Evolutionary conservation across 1,139 yeast species (phyloP).

Genomic region (Hyphopichia fennica): DNA sequence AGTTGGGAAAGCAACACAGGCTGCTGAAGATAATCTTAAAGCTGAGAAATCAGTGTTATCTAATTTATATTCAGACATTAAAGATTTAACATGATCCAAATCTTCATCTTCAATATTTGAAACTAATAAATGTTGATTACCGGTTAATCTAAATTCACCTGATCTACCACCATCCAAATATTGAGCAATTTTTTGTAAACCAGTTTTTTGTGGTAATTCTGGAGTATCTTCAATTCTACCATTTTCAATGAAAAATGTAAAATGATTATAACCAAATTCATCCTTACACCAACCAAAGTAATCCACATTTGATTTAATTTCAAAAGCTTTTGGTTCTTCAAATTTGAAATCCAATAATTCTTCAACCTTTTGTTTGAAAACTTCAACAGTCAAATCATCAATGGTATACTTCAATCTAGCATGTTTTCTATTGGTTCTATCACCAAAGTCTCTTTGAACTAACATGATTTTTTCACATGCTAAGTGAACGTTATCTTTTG

Average conservation of each 20-base stretch:
- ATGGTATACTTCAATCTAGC: conserved; percentile 97
- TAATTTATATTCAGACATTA: conserved; percentile 72
- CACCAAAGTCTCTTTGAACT: conserved; percentile 94
- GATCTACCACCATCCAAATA: conserved; percentile 51
- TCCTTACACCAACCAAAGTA: conserved; percentile 94
- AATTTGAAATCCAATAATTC: conserved; percentile 77
- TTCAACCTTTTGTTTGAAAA: conserved; percentile 77
- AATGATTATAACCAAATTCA: conserved; percentile 83
- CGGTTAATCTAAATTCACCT: conserved; percentile 92
- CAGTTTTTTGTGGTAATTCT: conserved; percentile 86
- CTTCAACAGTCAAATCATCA: conserved; percentile 87
- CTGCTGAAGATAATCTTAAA: conserved; percentile 85
- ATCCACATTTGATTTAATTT: conserved; percentile 85
- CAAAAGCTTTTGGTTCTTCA: conserved; percentile 66
- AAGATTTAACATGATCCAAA: conserved; percentile 57
- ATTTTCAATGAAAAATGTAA: conserved; percentile 91
- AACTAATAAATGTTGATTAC: conserved; percentile 88
- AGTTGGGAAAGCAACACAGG: conserved; percentile 98
- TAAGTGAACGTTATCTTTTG: conserved; percentile 64
- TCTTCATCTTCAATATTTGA: conserved; percentile 73
- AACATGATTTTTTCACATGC: conserved; percentile 92
- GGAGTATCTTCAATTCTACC: conserved; percentile 96
- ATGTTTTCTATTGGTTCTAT: conserved; percentile 94
- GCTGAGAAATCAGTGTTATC: conserved; percentile 85
- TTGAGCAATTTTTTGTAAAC: conserved; percentile 77